Conservation (phyloP, 345 rosid species). For the Iberis pinnata region DNA sequence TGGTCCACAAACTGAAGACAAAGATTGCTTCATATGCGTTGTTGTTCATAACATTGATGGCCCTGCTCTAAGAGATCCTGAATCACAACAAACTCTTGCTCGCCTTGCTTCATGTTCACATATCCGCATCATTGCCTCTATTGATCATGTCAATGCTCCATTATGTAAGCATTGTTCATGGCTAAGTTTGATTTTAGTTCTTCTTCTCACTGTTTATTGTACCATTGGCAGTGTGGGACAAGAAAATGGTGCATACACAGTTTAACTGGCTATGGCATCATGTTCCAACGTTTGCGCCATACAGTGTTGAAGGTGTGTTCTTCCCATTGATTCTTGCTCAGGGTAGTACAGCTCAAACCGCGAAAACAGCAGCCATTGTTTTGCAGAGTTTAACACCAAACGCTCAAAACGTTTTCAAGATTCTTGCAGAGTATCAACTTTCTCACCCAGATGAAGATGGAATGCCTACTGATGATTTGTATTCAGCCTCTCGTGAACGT, state of each 20-base stretch:
- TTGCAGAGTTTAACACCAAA: constrained; percentile 89
- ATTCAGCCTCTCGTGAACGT: background rate
- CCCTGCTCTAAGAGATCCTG: constrained; percentile 69
- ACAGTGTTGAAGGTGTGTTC: constrained; percentile 73
- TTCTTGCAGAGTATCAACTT: constrained; percentile 71
- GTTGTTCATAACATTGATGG: constrained; percentile 88
- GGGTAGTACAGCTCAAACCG: constrained; percentile 54
- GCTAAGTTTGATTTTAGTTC: background rate
- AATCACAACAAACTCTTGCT: constrained; percentile 71
- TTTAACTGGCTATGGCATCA: constrained; percentile 92
- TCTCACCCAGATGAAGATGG: constrained; percentile 90
- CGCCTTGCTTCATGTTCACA: constrained; percentile 70
- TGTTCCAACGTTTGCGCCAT: constrained; percentile 80
- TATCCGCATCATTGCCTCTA: constrained; percentile 72
- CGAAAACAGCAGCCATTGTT: constrained; percentile 84
- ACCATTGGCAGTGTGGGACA: constrained; percentile 77
- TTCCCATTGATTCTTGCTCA: constrained; percentile 77
- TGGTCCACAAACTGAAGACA: constrained; percentile 39
- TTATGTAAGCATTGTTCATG: constrained; percentile 48
- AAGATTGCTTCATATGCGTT: constrained; percentile 52
- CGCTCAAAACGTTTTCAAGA: constrained; percentile 83
- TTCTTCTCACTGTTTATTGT: too few relatives aligned
- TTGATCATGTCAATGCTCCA: constrained; percentile 80
- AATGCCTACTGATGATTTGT: constrained; percentile 60
- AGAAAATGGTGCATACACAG: constrained; percentile 90